A percentile compares a stretch with the other conserved stretches of the same genome.
These are phyloP conservation scores for Termitomyces sp. DNA, from an alignment of 768 basidiomycete genomes.

Conservation along the genomic window DNA sequence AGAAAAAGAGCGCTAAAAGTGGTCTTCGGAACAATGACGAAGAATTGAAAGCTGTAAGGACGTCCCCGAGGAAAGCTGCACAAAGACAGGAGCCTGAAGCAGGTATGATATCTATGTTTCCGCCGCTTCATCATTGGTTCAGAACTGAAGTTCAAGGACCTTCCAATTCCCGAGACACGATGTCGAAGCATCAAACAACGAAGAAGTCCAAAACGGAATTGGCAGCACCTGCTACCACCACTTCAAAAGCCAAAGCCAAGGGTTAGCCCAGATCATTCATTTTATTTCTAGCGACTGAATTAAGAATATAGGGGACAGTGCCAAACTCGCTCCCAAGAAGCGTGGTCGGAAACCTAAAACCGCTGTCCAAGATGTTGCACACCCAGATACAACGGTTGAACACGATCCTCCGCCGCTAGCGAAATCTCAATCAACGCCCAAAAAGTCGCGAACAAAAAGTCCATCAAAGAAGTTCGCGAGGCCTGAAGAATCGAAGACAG, in stretches of 20 bases:
- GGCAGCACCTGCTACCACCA: not conserved
- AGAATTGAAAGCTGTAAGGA: constrained; percentile 1
- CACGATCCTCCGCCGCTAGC: not conserved
- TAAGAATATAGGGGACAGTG: not conserved
- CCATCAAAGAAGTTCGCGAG: not conserved
- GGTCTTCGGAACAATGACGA: not conserved
- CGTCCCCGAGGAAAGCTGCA: constrained; percentile 12
- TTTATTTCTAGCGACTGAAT: not conserved
- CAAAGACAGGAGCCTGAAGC: constrained; percentile 6
- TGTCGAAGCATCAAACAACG: not conserved
- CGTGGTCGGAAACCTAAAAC: constrained; percentile 14
- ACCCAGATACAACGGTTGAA: not conserved
- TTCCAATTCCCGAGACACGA: not conserved
- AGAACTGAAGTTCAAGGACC: not conserved
- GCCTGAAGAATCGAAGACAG: not conserved
- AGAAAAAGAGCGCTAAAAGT: constrained; percentile 11
- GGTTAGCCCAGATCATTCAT: constrained; percentile 6
- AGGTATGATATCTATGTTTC: constrained; percentile 1
- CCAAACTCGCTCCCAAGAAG: constrained; percentile 11
- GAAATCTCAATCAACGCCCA: not conserved
- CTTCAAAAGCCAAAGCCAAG: constrained; percentile 5
- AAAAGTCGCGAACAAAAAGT: constrained; percentile 1
- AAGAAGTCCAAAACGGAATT: not conserved
- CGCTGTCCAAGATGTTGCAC: not conserved
- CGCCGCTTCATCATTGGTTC: not conserved